Evolutionary conservation across 768 basidiomycete species (phyloP).

Genomic region (Tulasnella sp.): DNA sequence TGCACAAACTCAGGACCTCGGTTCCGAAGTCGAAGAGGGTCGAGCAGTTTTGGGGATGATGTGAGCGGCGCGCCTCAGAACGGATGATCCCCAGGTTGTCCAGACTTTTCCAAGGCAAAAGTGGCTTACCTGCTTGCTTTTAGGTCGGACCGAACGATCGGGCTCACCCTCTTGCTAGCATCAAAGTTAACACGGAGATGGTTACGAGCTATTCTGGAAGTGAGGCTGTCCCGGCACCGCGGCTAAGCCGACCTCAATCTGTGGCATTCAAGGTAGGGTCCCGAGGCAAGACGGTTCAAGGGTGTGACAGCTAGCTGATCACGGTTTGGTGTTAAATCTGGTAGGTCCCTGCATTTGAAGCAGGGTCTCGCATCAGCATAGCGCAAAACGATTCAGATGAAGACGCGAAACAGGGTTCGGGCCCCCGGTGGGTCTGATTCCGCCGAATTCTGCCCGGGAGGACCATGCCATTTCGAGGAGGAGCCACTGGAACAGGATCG

Average conservation of each 20-base stretch:
- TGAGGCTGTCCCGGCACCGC: background rate
- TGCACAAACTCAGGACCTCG: background rate
- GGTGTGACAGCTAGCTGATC: background rate
- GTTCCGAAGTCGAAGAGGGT: constrained; percentile 3
- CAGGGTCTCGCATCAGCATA: background rate
- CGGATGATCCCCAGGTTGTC: background rate
- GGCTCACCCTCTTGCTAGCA: background rate
- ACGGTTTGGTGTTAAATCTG: background rate
- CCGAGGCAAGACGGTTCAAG: background rate
- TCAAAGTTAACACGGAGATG: background rate
- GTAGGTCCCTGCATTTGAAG: background rate
- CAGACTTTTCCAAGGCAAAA: background rate
- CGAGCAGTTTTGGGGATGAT: background rate
- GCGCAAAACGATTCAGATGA: background rate
- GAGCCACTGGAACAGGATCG: too few relatives aligned
- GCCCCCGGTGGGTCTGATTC: background rate
- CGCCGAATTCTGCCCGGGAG: too few relatives aligned
- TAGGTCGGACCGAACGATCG: background rate
- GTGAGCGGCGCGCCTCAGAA: background rate
- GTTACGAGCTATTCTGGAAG: background rate
- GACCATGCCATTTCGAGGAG: too few relatives aligned
- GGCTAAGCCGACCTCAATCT: background rate
- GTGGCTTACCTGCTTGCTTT: background rate
- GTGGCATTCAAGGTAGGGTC: background rate
- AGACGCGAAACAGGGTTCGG: background rate